These are phyloP conservation scores for Aspergillus chevalieri DNA, from an alignment of 2,329 filamentous ascomycete genomes.

Conservation along the genomic window DNA sequence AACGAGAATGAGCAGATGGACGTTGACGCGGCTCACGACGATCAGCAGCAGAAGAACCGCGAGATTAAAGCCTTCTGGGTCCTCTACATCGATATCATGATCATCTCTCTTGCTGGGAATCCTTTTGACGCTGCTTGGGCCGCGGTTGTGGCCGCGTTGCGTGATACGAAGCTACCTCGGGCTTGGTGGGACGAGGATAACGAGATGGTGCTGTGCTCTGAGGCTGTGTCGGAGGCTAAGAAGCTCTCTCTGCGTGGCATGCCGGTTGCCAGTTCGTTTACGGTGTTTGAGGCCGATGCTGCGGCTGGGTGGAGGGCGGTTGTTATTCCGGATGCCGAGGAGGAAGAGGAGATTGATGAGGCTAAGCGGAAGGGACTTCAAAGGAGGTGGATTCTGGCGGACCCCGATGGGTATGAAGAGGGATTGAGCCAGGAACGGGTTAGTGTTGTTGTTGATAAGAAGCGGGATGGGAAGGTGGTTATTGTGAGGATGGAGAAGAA, in stretches of 20 bases:
- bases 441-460: conserved; percentile 69
- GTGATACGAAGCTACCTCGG: conserved; percentile 67
- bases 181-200: conserved; percentile 80
- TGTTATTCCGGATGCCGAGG: conserved; percentile 28
- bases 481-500: conserved; percentile 74
- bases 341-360: conserved; percentile 39
- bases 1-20: conserved; percentile 43
- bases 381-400: conserved; percentile 66
- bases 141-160: conserved; percentile 72
- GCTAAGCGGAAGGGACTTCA: conserved; percentile 30
- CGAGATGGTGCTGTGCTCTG: conserved; percentile 71
- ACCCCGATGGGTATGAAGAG: conserved; percentile 89
- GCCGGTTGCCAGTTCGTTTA: conserved; percentile 71
- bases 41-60: conserved; percentile 28
- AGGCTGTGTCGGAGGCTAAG: conserved; percentile 48
- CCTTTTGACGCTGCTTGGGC: conserved; percentile 89
- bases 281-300: conserved; percentile 63
- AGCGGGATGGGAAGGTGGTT: conserved; percentile 43
- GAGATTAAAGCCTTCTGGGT: conserved; percentile 85
- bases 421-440: conserved; percentile 73
- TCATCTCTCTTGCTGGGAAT: conserved; percentile 87
- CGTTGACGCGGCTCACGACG: conserved; percentile 41
- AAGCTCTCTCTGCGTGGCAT: conserved; percentile 57
- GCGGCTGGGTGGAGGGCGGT: conserved; percentile 34
- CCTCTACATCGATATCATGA: conserved; percentile 90